A percentile compares a stretch with the other conserved stretches of the same genome.
These are phyloP conservation scores for Leavenworthia alabamica DNA, from an alignment of 345 rosid species.

Conservation along the genomic window DNA sequence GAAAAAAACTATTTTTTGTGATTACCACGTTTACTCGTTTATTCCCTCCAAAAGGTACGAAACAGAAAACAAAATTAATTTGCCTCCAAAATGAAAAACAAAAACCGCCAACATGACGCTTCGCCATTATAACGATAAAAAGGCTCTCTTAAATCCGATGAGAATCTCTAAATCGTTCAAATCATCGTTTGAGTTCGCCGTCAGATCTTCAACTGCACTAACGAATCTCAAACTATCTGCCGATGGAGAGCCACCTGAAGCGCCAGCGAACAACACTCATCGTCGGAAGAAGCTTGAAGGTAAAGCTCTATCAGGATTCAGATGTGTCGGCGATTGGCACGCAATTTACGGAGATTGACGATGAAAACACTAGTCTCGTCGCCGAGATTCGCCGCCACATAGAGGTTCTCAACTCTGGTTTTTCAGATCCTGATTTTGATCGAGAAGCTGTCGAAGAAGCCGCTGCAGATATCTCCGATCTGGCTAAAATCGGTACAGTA, in stretches of 20 bases:
- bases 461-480: constrained; percentile 36
- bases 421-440: constrained; percentile 37
- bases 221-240: not conserved
- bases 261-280: constrained; percentile 29
- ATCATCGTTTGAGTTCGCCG: not conserved
- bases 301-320: constrained; percentile 43
- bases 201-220: not conserved
- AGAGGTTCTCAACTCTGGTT: constrained; percentile 36
- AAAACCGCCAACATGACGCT: constrained; percentile 3
- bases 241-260: constrained; percentile 38
- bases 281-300: constrained; percentile 42
- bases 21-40: not conserved
- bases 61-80: constrained; percentile 6
- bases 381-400: constrained; percentile 38
- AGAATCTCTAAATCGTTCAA: not conserved
- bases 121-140: constrained; percentile 4
- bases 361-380: constrained; percentile 28
- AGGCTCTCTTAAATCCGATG: not conserved
- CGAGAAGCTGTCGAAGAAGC: constrained; percentile 48
- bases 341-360: not conserved
- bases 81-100: constrained; percentile 13
- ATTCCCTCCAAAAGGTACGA: constrained; percentile 15
- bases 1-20: no score
- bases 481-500: constrained; percentile 48
- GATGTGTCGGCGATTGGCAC: constrained; percentile 14